Conservation (phyloP, 1,139 yeast species). For the Blastobotrys proliferans region DNA sequence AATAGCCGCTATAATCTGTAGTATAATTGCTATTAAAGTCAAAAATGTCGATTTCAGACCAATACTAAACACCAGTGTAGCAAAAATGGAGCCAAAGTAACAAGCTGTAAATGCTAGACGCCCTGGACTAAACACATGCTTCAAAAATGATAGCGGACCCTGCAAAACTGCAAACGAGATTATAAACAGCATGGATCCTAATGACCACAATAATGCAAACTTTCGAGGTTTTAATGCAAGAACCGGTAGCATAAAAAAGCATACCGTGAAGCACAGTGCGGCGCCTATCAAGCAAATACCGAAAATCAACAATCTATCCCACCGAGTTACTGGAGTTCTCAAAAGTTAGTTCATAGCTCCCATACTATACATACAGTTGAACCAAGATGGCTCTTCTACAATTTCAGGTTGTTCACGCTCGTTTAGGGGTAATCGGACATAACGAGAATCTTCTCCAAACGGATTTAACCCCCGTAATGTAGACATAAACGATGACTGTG, state of each 20-base stretch:
- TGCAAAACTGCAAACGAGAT: constrained; percentile 86
- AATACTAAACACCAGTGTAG: constrained; percentile 58
- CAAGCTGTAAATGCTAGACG: constrained; percentile 76
- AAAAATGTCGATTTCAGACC: constrained; percentile 61
- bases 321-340: constrained; percentile 49
- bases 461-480: constrained; percentile 31
- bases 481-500: constrained; percentile 18
- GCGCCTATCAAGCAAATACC: constrained; percentile 74
- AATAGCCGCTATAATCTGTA: constrained; percentile 78
- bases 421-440: constrained; percentile 50
- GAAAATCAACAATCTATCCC: constrained; percentile 79
- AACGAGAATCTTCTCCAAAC: constrained; percentile 43
- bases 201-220: constrained; percentile 80
- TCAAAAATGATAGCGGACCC: constrained; percentile 78
- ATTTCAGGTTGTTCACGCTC: constrained; percentile 33
- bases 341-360: neutral
- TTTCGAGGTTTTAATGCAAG: constrained; percentile 86
- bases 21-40: constrained; percentile 68
- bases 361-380: constrained; percentile 29
- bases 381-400: constrained; percentile 56
- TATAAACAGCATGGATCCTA: constrained; percentile 84
- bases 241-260: constrained; percentile 83
- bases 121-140: constrained; percentile 70
- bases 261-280: constrained; percentile 70
- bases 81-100: constrained; percentile 68